These are phyloP conservation scores for Mycena latifolia DNA, from an alignment of 768 basidiomycete species.

Conservation along the genomic window DNA sequence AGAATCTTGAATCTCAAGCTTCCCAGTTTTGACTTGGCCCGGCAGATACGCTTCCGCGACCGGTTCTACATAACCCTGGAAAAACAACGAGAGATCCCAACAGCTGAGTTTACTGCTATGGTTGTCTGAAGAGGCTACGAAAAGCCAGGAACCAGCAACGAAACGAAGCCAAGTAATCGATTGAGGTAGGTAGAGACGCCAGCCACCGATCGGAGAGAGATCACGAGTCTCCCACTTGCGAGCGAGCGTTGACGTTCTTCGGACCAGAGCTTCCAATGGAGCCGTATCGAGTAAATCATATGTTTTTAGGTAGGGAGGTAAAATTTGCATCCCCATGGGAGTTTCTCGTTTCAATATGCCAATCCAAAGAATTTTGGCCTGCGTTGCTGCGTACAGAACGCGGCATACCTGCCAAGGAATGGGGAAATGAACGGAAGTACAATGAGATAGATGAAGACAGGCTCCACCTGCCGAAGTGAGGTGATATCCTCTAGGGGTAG, in stretches of 20 bases:
- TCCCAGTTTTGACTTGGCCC: constrained; percentile 21
- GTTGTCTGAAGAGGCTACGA: constrained; percentile 31
- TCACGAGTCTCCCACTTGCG: neutral
- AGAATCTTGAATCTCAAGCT: constrained; percentile 16
- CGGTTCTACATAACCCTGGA: constrained; percentile 12
- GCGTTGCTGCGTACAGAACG: neutral
- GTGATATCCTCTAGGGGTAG: too few relatives aligned
- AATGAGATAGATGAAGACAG: too few relatives aligned
- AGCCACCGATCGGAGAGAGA: neutral
- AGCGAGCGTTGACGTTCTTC: neutral
- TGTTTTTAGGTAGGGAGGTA: constrained; percentile 7
- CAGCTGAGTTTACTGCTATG: constrained; percentile 23
- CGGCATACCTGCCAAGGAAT: constrained; percentile 4
- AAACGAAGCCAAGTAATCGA: constrained; percentile 35
- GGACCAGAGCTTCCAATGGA: constrained; percentile 8
- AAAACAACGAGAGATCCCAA: constrained; percentile 25
- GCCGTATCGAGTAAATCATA: neutral
- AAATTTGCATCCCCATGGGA: neutral
- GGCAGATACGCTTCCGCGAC: constrained; percentile 27
- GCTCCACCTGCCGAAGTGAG: too few relatives aligned
- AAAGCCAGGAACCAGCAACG: constrained; percentile 24
- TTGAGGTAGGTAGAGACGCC: constrained; percentile 12
- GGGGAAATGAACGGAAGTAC: neutral
- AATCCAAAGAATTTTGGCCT: constrained; percentile 10
- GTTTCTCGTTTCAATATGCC: neutral